These are phyloP conservation scores for Thielaviopsis euricoi DNA, from an alignment of 2,329 filamentous ascomycete genomes.

Conservation along the genomic window DNA sequence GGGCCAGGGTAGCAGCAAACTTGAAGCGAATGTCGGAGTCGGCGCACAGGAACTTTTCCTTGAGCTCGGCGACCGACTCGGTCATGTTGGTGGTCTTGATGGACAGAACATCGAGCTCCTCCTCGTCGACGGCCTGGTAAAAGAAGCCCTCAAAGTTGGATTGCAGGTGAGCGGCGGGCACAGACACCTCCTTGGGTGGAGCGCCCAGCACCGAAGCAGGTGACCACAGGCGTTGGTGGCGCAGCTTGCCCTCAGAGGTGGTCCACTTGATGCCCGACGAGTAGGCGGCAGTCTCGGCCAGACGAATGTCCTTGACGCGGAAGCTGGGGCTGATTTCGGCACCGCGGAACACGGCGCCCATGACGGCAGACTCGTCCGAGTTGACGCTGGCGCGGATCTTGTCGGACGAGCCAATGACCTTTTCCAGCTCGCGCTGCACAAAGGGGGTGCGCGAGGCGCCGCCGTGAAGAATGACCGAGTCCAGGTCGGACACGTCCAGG, in stretches of 20 bases:
- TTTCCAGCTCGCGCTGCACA: conserved; percentile 77
- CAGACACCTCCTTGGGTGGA: conserved; percentile 65
- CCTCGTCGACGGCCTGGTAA: conserved; percentile 50
- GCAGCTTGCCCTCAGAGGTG: conserved; percentile 48
- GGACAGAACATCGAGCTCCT: conserved; percentile 44
- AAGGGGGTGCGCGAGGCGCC: conserved; percentile 84
- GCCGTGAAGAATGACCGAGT: conserved; percentile 86
- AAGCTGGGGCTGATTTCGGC: conserved; percentile 87
- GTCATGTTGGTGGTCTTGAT: conserved; percentile 77
- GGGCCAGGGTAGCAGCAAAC: conserved; percentile 55
- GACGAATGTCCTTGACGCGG: conserved; percentile 90
- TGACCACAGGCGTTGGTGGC: conserved; percentile 71
- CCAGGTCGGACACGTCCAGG: conserved; percentile 57
- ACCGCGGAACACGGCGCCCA: conserved; percentile 87
- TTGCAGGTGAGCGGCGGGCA: conserved; percentile 60
- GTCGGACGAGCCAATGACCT: conserved; percentile 49
- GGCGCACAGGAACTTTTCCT: conserved; percentile 62
- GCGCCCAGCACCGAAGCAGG: conserved; percentile 58
- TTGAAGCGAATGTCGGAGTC: conserved; percentile 65
- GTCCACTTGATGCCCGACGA: conserved; percentile 61
- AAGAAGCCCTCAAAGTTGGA: conserved; percentile 70
- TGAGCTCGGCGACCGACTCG: conserved; percentile 59
- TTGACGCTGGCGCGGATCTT: conserved; percentile 93
- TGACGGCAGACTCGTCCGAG: conserved; percentile 88
- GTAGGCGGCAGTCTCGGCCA: conserved; percentile 62